Evolutionary conservation across 495 filamentous ascomycete species (phyloP), one percentile per base, ranked within the genome.

Genomic region (Tuber magnatum): DNA sequence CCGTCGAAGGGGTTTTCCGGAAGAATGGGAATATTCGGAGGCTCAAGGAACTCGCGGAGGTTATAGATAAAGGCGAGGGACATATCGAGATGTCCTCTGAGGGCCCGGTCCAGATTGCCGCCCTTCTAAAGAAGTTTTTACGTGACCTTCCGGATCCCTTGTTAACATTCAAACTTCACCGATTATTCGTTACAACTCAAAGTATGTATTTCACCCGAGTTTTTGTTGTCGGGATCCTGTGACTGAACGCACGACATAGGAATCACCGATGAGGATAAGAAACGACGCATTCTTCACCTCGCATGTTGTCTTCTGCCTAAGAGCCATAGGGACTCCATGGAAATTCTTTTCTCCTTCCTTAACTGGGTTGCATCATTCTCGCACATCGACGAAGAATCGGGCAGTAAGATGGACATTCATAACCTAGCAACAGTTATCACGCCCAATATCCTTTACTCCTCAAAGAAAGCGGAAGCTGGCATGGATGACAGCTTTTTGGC

Each of bases 381-480:
- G 70, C 93, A 97, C 81, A 91, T 98, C 35, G 95, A 99, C 80
- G 94, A 99, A 80, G 88, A 90, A 72, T 88, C 88, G 51, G 95
- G 95, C 35, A 97, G 93, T 81, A 97, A 97, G 86, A 99, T 99
- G 95, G 95, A 99, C 84, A 93, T 95, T 71, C 94, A 97, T 84
- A 99, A 99, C 81, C 88, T 99, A 73, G 93, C 95, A 10, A 98
- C 96, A n/a, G 95, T 99, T 75, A 97, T 99, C 78, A 93, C 94
- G 9, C 95, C 95, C 0, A 99, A 99, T 77, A 92, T 99, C 73
- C 89, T 99, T 22, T 93, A 92, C 79, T 90, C 92, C 18, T 77
- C 78, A 43, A 91, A 89, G 78, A 86, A 87, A 44, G 90, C 90
- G 81, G 91, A 86, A 77, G 87, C 88, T 68, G 87, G 85, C 43